A percentile compares a stretch with the other conserved stretches of the same genome.
Conservation (phyloP, 371 early-diverging fungal genomes). For the Mortierella sp. region DNA sequence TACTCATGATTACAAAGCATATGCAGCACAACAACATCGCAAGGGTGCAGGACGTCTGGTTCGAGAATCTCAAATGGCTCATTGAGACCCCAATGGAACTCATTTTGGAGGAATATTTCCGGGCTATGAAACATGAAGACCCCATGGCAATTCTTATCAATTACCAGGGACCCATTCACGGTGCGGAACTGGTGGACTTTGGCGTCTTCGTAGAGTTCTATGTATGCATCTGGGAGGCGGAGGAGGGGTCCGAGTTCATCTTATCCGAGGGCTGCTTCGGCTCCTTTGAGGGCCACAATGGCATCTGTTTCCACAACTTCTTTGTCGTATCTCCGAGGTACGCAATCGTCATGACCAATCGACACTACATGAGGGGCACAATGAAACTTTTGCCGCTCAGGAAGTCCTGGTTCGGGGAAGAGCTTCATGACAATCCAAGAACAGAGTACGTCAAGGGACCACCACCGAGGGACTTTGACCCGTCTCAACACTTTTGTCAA, state of each 20-base stretch:
- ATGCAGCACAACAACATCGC: slow-evolving; percentile 13
- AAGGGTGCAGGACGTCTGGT: slow-evolving; percentile 28
- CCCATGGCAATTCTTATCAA: not conserved
- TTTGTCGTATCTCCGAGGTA: slow-evolving; percentile 30
- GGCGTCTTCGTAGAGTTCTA: not conserved
- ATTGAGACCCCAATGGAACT: slow-evolving; percentile 10
- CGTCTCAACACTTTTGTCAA: too few relatives aligned
- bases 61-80: slow-evolving; percentile 38
- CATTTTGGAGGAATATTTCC: slow-evolving; percentile 7
- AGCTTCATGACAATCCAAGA: slow-evolving; percentile 15
- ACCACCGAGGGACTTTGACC: not conserved
- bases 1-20: slow-evolving; percentile 6
- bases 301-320: slow-evolving; percentile 14
- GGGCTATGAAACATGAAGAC: not conserved
- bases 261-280: slow-evolving; percentile 23
- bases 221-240: slow-evolving; percentile 34
- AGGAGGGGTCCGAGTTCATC: slow-evolving; percentile 33
- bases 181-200: slow-evolving; percentile 13
- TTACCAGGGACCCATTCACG: slow-evolving; percentile 21
- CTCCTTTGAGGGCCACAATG: slow-evolving; percentile 7
- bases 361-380: not conserved
- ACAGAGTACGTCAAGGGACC: slow-evolving; percentile 10
- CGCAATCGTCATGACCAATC: slow-evolving; percentile 29
- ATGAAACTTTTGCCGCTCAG: not conserved
- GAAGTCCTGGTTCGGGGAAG: slow-evolving; percentile 21